Conservation (phyloP, 2,329 filamentous ascomycete genomes). For the Aspergillus sp. region DNA sequence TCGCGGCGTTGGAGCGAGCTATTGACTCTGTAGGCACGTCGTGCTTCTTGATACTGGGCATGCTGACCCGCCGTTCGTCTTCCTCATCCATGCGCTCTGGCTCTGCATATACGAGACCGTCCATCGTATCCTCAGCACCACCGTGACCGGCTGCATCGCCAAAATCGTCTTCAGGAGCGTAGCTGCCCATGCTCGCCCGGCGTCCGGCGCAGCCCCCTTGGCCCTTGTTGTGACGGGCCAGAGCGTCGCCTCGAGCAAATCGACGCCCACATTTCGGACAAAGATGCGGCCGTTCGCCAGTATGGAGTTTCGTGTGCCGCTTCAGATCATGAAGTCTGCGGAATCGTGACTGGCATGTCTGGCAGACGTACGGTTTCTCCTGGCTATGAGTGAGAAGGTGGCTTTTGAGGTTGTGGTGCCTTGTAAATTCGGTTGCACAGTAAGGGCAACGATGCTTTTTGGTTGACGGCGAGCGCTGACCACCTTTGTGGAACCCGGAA, state of each 20-base stretch:
- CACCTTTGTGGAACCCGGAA: slow-evolving; percentile 55
- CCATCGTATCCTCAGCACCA: slow-evolving; percentile 59
- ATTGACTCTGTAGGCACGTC: slow-evolving; percentile 56
- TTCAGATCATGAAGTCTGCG: slow-evolving; percentile 92
- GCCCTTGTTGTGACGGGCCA: slow-evolving; percentile 93
- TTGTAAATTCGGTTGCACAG: slow-evolving; percentile 93
- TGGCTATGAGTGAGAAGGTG: slow-evolving; percentile 96
- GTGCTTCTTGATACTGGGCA: slow-evolving; percentile 76
- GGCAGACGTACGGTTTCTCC: slow-evolving; percentile 94
- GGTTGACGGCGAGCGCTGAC: slow-evolving; percentile 67
- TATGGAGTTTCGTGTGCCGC: slow-evolving; percentile 93
- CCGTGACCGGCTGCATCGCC: slow-evolving; percentile 44
- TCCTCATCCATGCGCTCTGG: slow-evolving; percentile 51
- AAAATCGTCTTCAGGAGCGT: slow-evolving; percentile 74
- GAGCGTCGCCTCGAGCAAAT: slow-evolving; percentile 91
- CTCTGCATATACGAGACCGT: slow-evolving; percentile 60
- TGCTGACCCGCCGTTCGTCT: slow-evolving; percentile 46
- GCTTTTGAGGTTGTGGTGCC: slow-evolving; percentile 96
- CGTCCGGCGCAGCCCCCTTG: slow-evolving; percentile 92
- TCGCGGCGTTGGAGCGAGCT: slow-evolving; percentile 39
- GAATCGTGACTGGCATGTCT: slow-evolving; percentile 90
- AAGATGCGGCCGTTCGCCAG: slow-evolving; percentile 90
- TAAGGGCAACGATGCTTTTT: slow-evolving; percentile 98
- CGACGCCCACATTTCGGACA: slow-evolving; percentile 93
- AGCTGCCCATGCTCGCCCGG: slow-evolving; percentile 79